Evolutionary conservation across 1,139 yeast species (phyloP).

Genomic region (Suhomyces wounanorum): DNA sequence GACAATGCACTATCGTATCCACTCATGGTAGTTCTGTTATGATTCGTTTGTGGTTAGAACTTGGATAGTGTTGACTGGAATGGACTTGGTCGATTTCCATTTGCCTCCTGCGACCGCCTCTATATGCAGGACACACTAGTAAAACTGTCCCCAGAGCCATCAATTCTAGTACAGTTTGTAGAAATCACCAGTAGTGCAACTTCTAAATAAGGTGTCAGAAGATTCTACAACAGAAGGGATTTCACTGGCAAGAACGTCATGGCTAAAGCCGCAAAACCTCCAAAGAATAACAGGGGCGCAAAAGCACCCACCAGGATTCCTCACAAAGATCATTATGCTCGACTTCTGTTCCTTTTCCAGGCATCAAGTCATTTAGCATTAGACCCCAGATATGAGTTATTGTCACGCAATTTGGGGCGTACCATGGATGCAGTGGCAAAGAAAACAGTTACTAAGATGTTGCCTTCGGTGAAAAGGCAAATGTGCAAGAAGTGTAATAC

Average conservation of each 20-base stretch:
- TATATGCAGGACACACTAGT: background rate
- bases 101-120: slow-evolving; percentile 6
- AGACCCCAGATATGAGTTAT: slow-evolving; percentile 25
- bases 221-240: no score
- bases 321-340: slow-evolving; percentile 58
- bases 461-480: slow-evolving; percentile 61
- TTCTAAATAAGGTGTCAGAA: no score
- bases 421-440: slow-evolving; percentile 56
- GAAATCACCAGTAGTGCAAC: no score
- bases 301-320: slow-evolving; percentile 40
- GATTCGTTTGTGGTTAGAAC: background rate
- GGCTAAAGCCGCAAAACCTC: background rate
- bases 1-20: slow-evolving; percentile 99
- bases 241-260: background rate
- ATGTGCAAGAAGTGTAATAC: slow-evolving; percentile 62
- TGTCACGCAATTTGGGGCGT: slow-evolving; percentile 53
- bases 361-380: slow-evolving; percentile 37
- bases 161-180: background rate
- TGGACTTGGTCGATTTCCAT: background rate
- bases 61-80: background rate
- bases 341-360: slow-evolving; percentile 61
- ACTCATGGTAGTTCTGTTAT: slow-evolving; percentile 57
- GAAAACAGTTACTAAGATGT: slow-evolving; percentile 60
- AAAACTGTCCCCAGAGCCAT: background rate
- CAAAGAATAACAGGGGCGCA: slow-evolving; percentile 9